phyloP scores from a whole-genome alignment of 2,329 filamentous ascomycete genomes.

The Pyrenophora teres region DNA sequence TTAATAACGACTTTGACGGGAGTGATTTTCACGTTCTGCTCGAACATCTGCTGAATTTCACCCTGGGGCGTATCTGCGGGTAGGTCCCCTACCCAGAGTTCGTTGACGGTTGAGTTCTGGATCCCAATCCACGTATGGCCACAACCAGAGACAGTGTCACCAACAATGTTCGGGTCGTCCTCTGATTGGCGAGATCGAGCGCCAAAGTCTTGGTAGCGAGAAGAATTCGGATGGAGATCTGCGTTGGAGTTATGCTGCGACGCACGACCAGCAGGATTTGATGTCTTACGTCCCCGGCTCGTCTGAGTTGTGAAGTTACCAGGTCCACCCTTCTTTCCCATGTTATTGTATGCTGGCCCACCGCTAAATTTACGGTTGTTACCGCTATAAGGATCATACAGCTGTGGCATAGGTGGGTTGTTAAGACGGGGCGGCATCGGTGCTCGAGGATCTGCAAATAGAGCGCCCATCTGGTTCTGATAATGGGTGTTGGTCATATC shows the following conservation, averaged over 20 bases:
- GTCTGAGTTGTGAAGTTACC: constrained; percentile 17
- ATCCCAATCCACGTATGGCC: constrained; percentile 38
- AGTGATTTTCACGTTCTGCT: constrained; percentile 13
- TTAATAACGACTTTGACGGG: constrained; percentile 11
- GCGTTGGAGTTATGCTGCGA: constrained; percentile 15
- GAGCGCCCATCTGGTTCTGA: constrained; percentile 8
- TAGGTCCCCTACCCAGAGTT: constrained; percentile 35
- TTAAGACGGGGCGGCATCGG: constrained; percentile 5
- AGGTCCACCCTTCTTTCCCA: constrained; percentile 18
- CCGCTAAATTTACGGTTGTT: constrained; percentile 25
- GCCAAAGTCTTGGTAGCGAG: constrained; percentile 4
- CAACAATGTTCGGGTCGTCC: constrained; percentile 23
- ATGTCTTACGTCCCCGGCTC: constrained; percentile 29
- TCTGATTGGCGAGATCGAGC: constrained; percentile 8
- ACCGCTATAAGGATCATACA: constrained; percentile 9
- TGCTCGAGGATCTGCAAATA: constrained; percentile 15
- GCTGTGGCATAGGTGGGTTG: constrained; percentile 22
- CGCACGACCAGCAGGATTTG: constrained; percentile 16
- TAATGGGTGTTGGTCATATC: constrained; percentile 40
- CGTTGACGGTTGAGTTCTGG: constrained; percentile 30
- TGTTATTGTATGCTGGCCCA: constrained; percentile 8
- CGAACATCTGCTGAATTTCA: constrained; percentile 27
- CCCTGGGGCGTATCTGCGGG: constrained; percentile 17
- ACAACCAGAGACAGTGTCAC: constrained; percentile 31
- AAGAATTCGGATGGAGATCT: constrained; percentile 8